phyloP scores from a whole-genome alignment of 495 filamentous ascomycete genomes.

The Penicillium silybi region DNA sequence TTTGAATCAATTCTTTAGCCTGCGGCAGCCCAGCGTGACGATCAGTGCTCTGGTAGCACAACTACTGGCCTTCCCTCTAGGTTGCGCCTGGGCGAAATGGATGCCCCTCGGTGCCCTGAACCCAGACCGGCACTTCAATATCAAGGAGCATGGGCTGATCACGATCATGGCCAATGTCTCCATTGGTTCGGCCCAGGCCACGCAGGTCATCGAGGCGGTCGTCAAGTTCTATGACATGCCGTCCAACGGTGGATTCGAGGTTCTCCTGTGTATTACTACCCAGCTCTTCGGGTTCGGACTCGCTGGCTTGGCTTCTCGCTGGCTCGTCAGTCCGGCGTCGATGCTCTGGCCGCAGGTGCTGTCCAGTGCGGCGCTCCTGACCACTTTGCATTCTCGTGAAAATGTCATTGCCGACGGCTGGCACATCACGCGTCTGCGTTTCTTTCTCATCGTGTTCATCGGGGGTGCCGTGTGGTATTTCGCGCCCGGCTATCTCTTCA shows the following conservation, averaged over 20 bases:
- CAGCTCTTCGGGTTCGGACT: conserved; percentile 73
- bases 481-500: conserved; percentile 77
- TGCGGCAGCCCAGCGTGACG: conserved; percentile 56
- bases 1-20: conserved; percentile 69
- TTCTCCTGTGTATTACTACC: conserved; percentile 66
- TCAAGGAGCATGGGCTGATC: conserved; percentile 76
- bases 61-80: conserved; percentile 66
- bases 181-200: conserved; percentile 61
- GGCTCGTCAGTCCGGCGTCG: conserved; percentile 67
- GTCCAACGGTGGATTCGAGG: conserved; percentile 63
- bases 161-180: conserved; percentile 68
- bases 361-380: conserved; percentile 83
- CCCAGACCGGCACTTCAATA: conserved; percentile 69
- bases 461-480: conserved; percentile 74
- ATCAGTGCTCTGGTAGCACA: conserved; percentile 67
- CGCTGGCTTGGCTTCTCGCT: conserved; percentile 57
- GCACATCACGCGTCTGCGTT: conserved; percentile 73
- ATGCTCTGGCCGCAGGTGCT: conserved; percentile 94
- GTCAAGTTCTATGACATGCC: conserved; percentile 65
- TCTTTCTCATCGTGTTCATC: conserved; percentile 71
- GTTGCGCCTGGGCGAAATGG: conserved; percentile 54
- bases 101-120: conserved; percentile 58
- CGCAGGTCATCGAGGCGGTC: conserved; percentile 65
- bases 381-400: conserved; percentile 76
- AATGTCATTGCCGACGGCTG: conserved; percentile 81